phyloP scores from a whole-genome alignment of 371 early-diverging fungal genomes.

The Mucor piriformis region DNA sequence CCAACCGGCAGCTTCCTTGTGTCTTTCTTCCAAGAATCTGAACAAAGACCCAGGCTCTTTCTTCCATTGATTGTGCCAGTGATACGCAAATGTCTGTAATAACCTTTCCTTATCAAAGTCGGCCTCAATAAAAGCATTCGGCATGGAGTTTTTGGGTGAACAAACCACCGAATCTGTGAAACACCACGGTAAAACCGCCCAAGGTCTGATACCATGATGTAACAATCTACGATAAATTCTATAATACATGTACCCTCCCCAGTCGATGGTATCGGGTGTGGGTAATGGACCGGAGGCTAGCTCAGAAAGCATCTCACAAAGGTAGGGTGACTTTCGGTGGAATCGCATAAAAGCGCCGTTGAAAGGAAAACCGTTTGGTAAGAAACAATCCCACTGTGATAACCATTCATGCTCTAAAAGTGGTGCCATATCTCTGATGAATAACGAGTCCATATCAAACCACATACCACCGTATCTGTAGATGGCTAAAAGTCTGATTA shows the following conservation, averaged over 20 bases:
- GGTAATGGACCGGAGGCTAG: slow-evolving; percentile 55
- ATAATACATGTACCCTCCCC: slow-evolving; percentile 60
- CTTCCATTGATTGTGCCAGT: slow-evolving; percentile 64
- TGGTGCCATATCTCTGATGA: slow-evolving; percentile 55
- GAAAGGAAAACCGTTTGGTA: slow-evolving; percentile 55
- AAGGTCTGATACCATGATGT: slow-evolving; percentile 49
- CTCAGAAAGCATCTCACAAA: slow-evolving; percentile 57
- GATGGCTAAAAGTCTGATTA: slow-evolving; percentile 50
- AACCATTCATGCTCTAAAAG: slow-evolving; percentile 58
- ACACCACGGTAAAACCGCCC: slow-evolving; percentile 58
- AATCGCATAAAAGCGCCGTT: slow-evolving; percentile 63
- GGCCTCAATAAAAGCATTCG: slow-evolving; percentile 51
- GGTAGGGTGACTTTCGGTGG: slow-evolving; percentile 48
- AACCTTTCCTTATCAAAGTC: slow-evolving; percentile 45
- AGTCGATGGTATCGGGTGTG: slow-evolving; percentile 49
- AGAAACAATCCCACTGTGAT: slow-evolving; percentile 59
- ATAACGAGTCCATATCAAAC: slow-evolving; percentile 61
- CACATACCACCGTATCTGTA: slow-evolving; percentile 60
- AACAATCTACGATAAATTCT: slow-evolving; percentile 49
- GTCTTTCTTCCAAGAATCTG: slow-evolving; percentile 45
- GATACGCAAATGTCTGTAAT: slow-evolving; percentile 54
- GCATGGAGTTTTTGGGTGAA: slow-evolving; percentile 55
- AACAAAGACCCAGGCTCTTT: slow-evolving; percentile 53
- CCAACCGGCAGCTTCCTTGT: slow-evolving; percentile 48
- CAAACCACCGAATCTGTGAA: slow-evolving; percentile 57